Conservation (phyloP, 306 rosid species). For the Vigna angularis region DNA sequence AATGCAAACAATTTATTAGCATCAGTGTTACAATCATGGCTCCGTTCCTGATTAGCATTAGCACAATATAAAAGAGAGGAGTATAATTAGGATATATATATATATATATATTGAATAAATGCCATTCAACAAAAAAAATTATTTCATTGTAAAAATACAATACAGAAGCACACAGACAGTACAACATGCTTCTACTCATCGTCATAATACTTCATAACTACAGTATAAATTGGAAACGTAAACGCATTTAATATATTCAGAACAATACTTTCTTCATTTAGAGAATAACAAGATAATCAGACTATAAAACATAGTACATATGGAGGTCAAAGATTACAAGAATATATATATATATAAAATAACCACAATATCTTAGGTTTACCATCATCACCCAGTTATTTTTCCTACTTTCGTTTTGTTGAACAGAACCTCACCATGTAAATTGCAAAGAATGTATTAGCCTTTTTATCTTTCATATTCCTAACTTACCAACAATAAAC, state of each 20-base stretch:
- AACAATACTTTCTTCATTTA: neutral
- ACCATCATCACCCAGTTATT: constrained; percentile 1
- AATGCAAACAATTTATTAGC: constrained; percentile 74
- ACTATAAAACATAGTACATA: neutral
- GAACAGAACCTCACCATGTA: neutral
- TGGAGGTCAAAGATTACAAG: constrained; percentile 7
- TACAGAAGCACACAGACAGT: constrained; percentile 3
- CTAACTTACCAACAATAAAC: neutral
- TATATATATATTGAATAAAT: too few relatives aligned
- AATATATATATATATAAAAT: neutral
- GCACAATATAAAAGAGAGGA: constrained; percentile 14
- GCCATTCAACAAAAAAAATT: neutral
- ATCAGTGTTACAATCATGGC: constrained; percentile 52
- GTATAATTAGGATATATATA: too few relatives aligned
- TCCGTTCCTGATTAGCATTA: constrained; percentile 72
- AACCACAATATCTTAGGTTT: neutral
- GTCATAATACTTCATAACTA: neutral
- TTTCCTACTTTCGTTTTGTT: neutral
- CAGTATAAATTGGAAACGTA: neutral
- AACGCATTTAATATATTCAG: neutral
- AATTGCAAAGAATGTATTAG: constrained; percentile 11
- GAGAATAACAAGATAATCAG: constrained; percentile 13
- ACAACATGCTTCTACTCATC: too few relatives aligned
- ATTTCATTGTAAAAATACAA: constrained; percentile 4
- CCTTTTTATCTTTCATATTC: neutral